These are phyloP conservation scores for Gaeumannomyces sp. DNA, from an alignment of 2,329 filamentous ascomycete genomes.

Conservation along the genomic window DNA sequence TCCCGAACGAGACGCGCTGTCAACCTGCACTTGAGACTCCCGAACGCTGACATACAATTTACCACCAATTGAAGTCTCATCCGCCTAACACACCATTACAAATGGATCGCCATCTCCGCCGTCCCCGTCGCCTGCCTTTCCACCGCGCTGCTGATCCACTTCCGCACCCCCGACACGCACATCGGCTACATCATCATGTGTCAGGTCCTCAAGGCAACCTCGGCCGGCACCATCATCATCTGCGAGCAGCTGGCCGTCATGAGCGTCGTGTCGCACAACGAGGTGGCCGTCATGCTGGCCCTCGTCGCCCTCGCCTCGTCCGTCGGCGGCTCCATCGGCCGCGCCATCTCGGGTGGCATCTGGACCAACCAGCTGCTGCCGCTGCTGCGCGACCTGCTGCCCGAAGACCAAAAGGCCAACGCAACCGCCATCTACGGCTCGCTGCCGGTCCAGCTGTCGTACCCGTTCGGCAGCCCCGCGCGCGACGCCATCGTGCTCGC, in stretches of 20 bases:
- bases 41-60: no score
- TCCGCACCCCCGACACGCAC: conserved; percentile 27
- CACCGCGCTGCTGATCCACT: conserved; percentile 35
- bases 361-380: conserved; percentile 29
- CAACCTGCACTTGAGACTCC: no score
- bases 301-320: conserved; percentile 38
- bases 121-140: conserved; percentile 29
- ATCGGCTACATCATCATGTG: conserved; percentile 33
- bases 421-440: conserved; percentile 45
- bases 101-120: conserved; percentile 32
- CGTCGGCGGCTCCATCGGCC: conserved; percentile 39
- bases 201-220: conserved; percentile 36
- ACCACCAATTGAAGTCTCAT: conserved; percentile 23
- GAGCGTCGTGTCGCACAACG: conserved; percentile 45
- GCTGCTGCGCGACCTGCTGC: conserved; percentile 29
- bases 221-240: conserved; percentile 47
- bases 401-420: conserved; percentile 30
- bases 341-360: conserved; percentile 34
- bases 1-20: no score
- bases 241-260: conserved; percentile 53
- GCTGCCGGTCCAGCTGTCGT: conserved; percentile 44
- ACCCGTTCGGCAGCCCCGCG: conserved; percentile 36
- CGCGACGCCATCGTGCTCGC: conserved; percentile 38
- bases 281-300: conserved; percentile 44
- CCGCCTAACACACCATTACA: conserved; percentile 40